Evolutionary conservation across 2,329 filamentous ascomycete genomes (phyloP).

Genomic region (Lecanosticta acicola): DNA sequence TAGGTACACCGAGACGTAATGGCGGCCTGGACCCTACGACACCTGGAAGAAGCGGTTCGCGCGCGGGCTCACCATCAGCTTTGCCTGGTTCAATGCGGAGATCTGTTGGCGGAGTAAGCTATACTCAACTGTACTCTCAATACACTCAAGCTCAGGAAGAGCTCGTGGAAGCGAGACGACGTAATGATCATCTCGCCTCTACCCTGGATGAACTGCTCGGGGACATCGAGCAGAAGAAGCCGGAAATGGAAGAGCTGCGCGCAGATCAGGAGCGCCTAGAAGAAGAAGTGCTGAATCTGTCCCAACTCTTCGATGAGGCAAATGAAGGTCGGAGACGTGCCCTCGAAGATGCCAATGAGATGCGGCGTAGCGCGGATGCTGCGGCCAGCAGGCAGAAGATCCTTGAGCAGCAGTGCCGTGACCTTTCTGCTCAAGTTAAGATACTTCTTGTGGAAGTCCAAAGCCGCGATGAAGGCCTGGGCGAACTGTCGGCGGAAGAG

Average conservation of each 20-base stretch:
- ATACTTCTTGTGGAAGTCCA: conserved; percentile 83
- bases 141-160: conserved; percentile 62
- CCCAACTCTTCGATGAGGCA: conserved; percentile 73
- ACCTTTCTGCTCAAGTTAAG: conserved; percentile 84
- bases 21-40: conserved; percentile 25
- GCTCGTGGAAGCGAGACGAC: conserved; percentile 66
- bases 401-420: conserved; percentile 77
- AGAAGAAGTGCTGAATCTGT: conserved; percentile 69
- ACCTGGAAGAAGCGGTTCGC: conserved; percentile 25
- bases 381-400: conserved; percentile 65
- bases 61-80: conserved; percentile 41
- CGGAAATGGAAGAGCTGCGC: conserved; percentile 80
- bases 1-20: conserved; percentile 50
- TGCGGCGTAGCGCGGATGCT: conserved; percentile 64
- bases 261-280: conserved; percentile 75
- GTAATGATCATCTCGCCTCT: conserved; percentile 66
- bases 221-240: conserved; percentile 77
- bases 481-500: conserved; percentile 66
- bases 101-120: conserved; percentile 48
- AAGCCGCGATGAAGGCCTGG: conserved; percentile 71
- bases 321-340: conserved; percentile 74
- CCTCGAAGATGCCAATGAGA: conserved; percentile 71
- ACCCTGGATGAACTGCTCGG: conserved; percentile 81
- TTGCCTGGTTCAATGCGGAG: conserved; percentile 50
- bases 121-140: conserved; percentile 60